phyloP scores from a whole-genome alignment of 2,329 filamentous ascomycete genomes.

The Remersonia thermophila region DNA sequence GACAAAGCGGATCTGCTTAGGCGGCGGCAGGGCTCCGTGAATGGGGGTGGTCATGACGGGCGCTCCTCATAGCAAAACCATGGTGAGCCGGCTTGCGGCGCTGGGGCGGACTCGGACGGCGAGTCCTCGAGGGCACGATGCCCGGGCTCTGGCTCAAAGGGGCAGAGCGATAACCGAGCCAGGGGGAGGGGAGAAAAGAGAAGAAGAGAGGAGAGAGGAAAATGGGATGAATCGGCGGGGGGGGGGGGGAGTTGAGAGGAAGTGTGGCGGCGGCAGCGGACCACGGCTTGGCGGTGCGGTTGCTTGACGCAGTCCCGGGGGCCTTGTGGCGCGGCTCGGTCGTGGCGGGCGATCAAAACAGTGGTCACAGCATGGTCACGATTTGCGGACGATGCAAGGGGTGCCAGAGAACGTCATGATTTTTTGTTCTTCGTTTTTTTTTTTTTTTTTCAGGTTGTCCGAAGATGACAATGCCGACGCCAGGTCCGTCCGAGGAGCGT shows the following conservation, averaged over 20 bases:
- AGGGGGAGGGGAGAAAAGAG: background rate
- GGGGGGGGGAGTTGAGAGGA: background rate
- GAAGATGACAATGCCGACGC: too few species aligned
- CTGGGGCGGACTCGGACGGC: constrained; percentile 6
- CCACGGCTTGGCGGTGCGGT: too few species aligned
- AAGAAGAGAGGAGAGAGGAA: background rate
- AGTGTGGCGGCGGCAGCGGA: background rate
- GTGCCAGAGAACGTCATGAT: too few species aligned
- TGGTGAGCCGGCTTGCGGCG: constrained; percentile 19
- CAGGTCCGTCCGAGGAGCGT: too few species aligned
- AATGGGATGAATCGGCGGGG: constrained; percentile 4
- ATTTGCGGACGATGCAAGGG: background rate
- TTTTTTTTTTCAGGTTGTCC: too few species aligned
- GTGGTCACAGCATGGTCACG: background rate
- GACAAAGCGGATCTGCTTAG: constrained; percentile 63
- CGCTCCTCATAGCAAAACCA: constrained; percentile 21
- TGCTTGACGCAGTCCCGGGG: background rate
- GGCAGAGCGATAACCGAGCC: constrained; percentile 1
- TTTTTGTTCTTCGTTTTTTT: too few species aligned
- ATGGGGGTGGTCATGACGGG: constrained; percentile 34
- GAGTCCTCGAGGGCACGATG: constrained; percentile 6
- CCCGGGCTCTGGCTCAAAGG: constrained; percentile 2
- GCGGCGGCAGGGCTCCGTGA: constrained; percentile 31
- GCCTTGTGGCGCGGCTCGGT: constrained; percentile 7
- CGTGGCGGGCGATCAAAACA: background rate